These are phyloP conservation scores for Cladophialophora bantiana DNA, from an alignment of 2,329 filamentous ascomycete genomes.

Conservation along the genomic window DNA sequence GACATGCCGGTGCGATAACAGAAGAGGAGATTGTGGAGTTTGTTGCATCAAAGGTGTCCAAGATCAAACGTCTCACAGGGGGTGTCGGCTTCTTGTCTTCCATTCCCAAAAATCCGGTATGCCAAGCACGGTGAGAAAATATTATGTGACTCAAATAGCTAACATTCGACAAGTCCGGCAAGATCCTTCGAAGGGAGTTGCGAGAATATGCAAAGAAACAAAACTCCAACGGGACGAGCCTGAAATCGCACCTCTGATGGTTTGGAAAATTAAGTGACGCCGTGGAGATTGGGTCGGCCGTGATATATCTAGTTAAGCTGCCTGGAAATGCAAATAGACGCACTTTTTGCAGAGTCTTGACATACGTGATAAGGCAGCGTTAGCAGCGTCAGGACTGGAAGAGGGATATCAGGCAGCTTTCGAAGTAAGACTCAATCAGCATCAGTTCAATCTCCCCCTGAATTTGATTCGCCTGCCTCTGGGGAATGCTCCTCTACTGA, in stretches of 20 bases:
- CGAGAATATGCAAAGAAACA: constrained; percentile 1
- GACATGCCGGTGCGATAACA: constrained; percentile 41
- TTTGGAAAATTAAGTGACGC: too few relatives aligned
- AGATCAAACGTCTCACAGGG: constrained; percentile 55
- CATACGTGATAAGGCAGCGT: too few relatives aligned
- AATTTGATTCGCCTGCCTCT: too few relatives aligned
- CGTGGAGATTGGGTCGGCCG: too few relatives aligned
- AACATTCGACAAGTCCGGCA: background rate
- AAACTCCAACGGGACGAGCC: background rate
- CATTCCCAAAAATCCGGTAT: constrained; percentile 53
- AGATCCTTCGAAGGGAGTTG: constrained; percentile 51
- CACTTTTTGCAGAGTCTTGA: too few relatives aligned
- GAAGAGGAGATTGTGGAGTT: constrained; percentile 52
- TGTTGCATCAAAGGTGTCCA: constrained; percentile 52
- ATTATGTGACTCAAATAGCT: background rate
- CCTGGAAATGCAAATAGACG: too few relatives aligned
- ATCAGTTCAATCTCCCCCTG: too few relatives aligned
- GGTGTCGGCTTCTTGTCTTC: constrained; percentile 54
- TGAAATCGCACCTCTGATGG: background rate
- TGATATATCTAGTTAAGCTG: too few relatives aligned
- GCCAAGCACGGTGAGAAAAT: background rate
- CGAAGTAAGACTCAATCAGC: too few relatives aligned
- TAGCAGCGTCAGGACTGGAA: too few relatives aligned
- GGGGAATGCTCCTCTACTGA: too few relatives aligned
- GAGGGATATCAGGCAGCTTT: too few relatives aligned